Evolutionary conservation across 2,329 filamentous ascomycete species (phyloP).

Genomic region (Arthrobotrys pseudoclavata): DNA sequence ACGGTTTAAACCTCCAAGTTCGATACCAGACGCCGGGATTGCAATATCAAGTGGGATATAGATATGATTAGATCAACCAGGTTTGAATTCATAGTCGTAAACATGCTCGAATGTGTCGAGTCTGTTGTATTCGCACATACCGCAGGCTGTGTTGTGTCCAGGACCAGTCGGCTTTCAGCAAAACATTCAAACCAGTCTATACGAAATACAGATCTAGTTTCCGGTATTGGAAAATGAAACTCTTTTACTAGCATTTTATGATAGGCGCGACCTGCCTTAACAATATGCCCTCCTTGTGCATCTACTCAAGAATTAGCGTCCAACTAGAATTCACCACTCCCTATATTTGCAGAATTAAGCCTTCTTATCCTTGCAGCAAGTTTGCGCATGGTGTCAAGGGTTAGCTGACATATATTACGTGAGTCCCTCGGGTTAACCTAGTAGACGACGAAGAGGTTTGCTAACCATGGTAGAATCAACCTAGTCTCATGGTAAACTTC

Average conservation of each 20-base stretch:
- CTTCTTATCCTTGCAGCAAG: neutral
- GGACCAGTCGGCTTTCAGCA: neutral
- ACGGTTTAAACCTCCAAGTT: conserved; percentile 2
- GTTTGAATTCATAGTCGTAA: neutral
- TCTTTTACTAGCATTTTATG: neutral
- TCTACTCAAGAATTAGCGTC: no score
- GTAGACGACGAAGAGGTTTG: neutral
- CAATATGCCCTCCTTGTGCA: neutral
- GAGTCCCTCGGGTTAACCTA: neutral
- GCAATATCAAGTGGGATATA: conserved; percentile 1
- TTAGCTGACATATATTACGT: neutral
- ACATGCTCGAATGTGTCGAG: conserved; percentile 1
- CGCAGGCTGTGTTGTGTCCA: neutral
- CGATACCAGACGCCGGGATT: conserved; percentile 1
- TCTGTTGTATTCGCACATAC: neutral
- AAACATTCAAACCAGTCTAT: neutral
- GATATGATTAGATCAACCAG: neutral
- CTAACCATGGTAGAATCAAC: neutral
- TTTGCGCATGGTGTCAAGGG: neutral
- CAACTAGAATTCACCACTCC: neutral
- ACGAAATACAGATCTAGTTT: neutral
- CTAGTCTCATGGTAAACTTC: neutral
- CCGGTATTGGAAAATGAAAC: neutral
- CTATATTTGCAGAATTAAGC: neutral
- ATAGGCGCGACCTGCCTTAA: neutral